Conservation (phyloP, 2,329 filamentous ascomycete genomes). For the Alternaria arbusti region DNA sequence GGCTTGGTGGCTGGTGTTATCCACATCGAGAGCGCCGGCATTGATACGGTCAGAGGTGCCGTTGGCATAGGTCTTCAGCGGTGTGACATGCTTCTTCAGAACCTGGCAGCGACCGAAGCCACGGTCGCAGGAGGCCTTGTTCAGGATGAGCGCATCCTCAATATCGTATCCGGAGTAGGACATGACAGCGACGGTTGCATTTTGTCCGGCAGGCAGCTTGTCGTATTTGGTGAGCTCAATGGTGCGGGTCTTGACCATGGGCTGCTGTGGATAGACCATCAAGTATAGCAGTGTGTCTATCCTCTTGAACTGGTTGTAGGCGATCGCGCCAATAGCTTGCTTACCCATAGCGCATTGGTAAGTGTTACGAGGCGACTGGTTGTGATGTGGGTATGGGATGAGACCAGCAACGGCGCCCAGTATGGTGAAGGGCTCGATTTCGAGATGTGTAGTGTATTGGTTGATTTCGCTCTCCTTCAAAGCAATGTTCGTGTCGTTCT, state of each 20-base stretch:
- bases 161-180: constrained; percentile 99
- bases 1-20: constrained; percentile 66
- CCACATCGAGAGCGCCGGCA: constrained; percentile 49
- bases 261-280: constrained; percentile 96
- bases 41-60: constrained; percentile 67
- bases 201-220: constrained; percentile 94
- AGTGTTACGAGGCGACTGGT: constrained; percentile 97
- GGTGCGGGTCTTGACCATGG: constrained; percentile 96
- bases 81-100: constrained; percentile 90
- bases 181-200: constrained; percentile 98
- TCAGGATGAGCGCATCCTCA: constrained; percentile 94
- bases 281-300: constrained; percentile 97
- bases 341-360: constrained; percentile 99
- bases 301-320: constrained; percentile 95
- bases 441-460: constrained; percentile 85
- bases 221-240: constrained; percentile 98
- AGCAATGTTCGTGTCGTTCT: constrained; percentile 93
- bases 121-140: constrained; percentile 93
- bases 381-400: constrained; percentile 98
- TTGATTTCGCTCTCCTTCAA: constrained; percentile 86
- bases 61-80: constrained; percentile 88
- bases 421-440: constrained; percentile 98
- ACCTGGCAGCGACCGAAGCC: constrained; percentile 97
- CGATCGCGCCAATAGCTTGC: constrained; percentile 97
- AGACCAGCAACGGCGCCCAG: constrained; percentile 93